Conservation (phyloP, 2,329 filamentous ascomycete species). For the Boeremia lycopersici region DNA sequence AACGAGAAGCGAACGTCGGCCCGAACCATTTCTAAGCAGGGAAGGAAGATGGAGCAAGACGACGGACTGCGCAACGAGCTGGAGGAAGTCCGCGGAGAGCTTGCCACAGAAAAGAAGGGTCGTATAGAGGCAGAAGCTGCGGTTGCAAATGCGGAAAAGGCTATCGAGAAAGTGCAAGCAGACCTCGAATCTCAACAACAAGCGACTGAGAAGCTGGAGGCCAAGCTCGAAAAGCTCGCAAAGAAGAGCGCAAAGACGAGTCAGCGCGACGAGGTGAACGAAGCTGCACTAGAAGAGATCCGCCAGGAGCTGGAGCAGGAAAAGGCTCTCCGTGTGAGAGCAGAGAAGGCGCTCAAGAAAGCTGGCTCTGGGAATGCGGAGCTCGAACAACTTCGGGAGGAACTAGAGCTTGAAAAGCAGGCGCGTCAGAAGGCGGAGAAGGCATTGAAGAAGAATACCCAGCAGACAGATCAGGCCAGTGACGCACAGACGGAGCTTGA, state of each 20-base stretch:
- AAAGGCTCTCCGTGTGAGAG: conserved; percentile 35
- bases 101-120: conserved; percentile 54
- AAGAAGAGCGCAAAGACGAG: conserved; percentile 44
- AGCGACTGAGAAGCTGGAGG: conserved; percentile 36
- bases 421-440: conserved; percentile 40
- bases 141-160: conserved; percentile 47
- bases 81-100: conserved; percentile 54
- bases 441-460: conserved; percentile 44
- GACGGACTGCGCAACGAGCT: conserved; percentile 52
- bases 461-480: conserved; percentile 54
- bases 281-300: conserved; percentile 41
- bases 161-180: conserved; percentile 37
- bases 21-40: conserved; percentile 59
- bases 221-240: conserved; percentile 41
- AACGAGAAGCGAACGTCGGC: conserved; percentile 76
- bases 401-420: conserved; percentile 52
- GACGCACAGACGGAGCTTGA: conserved; percentile 58
- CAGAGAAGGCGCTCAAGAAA: conserved; percentile 45
- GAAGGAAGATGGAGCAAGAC: conserved; percentile 57
- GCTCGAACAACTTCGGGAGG: conserved; percentile 36
- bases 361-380: conserved; percentile 29
- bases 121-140: conserved; percentile 49
- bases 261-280: conserved; percentile 43
- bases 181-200: conserved; percentile 43
- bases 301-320: conserved; percentile 52